Evolutionary conservation across 306 rosid species (phyloP).

Genomic region (Glycyrrhiza uralensis): DNA sequence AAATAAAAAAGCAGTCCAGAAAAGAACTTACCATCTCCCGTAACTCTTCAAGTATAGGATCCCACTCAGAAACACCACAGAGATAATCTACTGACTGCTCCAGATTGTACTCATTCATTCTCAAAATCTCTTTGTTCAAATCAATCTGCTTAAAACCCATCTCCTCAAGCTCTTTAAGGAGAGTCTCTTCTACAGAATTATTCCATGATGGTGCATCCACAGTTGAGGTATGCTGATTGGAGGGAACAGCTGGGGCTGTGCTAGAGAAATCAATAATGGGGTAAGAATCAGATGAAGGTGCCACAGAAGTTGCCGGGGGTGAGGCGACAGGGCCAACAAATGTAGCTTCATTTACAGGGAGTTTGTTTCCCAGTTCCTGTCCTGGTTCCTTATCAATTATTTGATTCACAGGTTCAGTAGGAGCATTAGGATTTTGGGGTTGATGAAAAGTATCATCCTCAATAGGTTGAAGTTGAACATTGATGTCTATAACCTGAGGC

Average conservation of each 20-base stretch:
- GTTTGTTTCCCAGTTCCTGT: conserved; percentile 32
- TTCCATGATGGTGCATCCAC: conserved; percentile 20
- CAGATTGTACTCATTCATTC: conserved; percentile 63
- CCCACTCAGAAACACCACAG: conserved; percentile 79
- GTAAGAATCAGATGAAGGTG: conserved; percentile 35
- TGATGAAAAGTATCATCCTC: conserved; percentile 30
- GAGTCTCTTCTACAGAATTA: conserved; percentile 46
- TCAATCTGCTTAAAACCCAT: conserved; percentile 82
- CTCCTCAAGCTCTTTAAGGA: conserved; percentile 73
- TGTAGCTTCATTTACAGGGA: conserved; percentile 40
- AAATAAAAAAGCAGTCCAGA: background rate
- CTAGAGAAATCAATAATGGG: conserved; percentile 45
- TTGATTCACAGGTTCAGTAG: conserved; percentile 35
- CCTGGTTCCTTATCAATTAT: conserved; percentile 23
- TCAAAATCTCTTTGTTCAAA: conserved; percentile 77
- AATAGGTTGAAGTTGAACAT: conserved; percentile 37
- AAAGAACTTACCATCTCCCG: conserved; percentile 64
- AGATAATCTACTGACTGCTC: conserved; percentile 76
- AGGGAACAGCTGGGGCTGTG: conserved; percentile 14
- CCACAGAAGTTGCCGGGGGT: conserved; percentile 23
- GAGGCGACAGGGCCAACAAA: conserved; percentile 41
- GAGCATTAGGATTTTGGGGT: conserved; percentile 21
- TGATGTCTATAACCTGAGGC: conserved; percentile 45
- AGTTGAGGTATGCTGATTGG: conserved; percentile 20
- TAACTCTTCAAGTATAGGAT: conserved; percentile 80